Conservation (phyloP, 768 basidiomycete species). For the Phanerodontia chrysosporium region DNA sequence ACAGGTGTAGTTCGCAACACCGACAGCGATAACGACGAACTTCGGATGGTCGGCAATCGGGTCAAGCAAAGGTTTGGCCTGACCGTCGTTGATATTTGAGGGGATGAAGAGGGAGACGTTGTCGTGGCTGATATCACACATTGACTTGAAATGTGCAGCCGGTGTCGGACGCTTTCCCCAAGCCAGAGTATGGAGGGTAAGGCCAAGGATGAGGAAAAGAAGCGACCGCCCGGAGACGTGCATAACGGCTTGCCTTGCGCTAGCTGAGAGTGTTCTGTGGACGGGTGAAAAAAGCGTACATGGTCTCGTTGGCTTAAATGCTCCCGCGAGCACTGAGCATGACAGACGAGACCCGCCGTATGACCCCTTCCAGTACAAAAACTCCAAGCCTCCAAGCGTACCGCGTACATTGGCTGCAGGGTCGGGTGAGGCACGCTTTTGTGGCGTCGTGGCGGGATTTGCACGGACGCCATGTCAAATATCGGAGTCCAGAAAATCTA, state of each 20-base stretch:
- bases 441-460: background rate
- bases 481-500: background rate
- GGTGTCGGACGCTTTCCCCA: background rate
- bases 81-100: background rate
- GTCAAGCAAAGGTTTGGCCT: constrained; percentile 25
- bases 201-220: background rate
- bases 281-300: too few relatives aligned
- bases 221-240: too few relatives aligned
- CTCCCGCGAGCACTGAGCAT: background rate
- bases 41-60: constrained; percentile 28
- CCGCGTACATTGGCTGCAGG: background rate
- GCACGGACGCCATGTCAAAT: background rate
- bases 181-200: too few relatives aligned
- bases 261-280: too few relatives aligned
- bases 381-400: background rate
- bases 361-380: background rate
- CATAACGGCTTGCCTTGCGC: too few relatives aligned
- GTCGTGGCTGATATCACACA: background rate
- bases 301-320: too few relatives aligned
- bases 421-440: background rate
- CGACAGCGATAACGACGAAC: constrained; percentile 38
- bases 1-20: constrained; percentile 51
- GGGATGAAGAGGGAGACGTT: background rate
- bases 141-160: background rate
- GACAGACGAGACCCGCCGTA: background rate